Evolutionary conservation across 805 yeast species (phyloP).

Genomic region (Spathaspora gorwiae): DNA sequence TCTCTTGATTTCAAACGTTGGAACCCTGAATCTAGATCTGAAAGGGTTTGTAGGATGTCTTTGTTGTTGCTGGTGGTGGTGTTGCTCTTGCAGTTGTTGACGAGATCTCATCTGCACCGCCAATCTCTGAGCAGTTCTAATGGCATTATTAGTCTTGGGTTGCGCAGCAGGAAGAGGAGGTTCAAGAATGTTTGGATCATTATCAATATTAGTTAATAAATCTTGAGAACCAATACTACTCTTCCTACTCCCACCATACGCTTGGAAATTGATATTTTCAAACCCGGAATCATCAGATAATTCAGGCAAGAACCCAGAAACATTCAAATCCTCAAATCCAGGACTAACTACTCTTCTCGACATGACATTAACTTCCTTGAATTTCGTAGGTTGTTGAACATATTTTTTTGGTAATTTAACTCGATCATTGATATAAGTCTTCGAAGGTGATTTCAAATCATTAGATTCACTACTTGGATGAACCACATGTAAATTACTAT

Average conservation of each 20-base stretch:
- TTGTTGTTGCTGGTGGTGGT: background rate
- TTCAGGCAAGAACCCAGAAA: conserved; percentile 43
- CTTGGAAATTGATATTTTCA: conserved; percentile 33
- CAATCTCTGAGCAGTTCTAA: conserved; percentile 3
- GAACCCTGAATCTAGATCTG: conserved; percentile 34
- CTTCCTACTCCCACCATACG: conserved; percentile 10
- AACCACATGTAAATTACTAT: background rate
- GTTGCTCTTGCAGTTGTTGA: background rate
- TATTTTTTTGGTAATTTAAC: conserved; percentile 19
- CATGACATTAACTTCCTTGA: conserved; percentile 39
- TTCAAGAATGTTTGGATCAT: conserved; percentile 13
- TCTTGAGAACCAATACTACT: conserved; percentile 22
- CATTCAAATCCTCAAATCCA: conserved; percentile 36
- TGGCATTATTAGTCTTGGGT: background rate
- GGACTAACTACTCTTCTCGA: conserved; percentile 42
- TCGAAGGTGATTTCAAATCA: background rate
- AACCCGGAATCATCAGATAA: conserved; percentile 46
- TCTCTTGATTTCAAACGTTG: conserved; percentile 39
- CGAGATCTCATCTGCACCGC: background rate
- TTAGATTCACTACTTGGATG: background rate
- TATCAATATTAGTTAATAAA: conserved; percentile 22
- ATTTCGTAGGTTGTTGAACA: conserved; percentile 23
- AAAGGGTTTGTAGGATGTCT: background rate
- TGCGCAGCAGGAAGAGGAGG: conserved; percentile 11
- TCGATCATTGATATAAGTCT: background rate